Evolutionary conservation across 202 grass and related monocot genomes (phyloP).

Genomic region (Miscanthus sacchariflorus): DNA sequence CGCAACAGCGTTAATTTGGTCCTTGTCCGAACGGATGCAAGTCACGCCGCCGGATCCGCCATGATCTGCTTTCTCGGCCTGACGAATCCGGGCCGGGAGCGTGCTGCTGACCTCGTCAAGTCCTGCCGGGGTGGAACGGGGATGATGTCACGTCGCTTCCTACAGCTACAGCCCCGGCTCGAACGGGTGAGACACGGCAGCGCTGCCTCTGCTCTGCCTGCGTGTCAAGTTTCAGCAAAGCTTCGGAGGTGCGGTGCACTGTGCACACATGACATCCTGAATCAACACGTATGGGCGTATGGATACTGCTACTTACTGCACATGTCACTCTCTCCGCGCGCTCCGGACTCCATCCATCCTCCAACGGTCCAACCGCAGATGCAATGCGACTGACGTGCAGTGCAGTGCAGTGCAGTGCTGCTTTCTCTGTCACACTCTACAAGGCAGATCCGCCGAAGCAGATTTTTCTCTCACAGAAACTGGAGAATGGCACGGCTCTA

Average conservation of each 20-base stretch:
- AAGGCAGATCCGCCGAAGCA: background rate
- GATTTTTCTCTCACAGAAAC: background rate
- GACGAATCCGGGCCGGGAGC: background rate
- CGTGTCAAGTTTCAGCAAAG: background rate
- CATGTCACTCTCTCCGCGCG: background rate
- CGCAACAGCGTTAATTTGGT: conserved; percentile 15
- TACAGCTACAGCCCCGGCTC: too few relatives aligned
- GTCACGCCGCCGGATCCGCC: conserved; percentile 15
- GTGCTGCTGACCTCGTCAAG: background rate
- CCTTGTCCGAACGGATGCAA: conserved; percentile 1
- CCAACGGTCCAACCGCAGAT: background rate
- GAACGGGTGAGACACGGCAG: background rate
- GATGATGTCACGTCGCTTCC: background rate
- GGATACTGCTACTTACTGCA: background rate
- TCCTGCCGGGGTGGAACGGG: background rate
- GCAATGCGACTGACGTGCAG: background rate
- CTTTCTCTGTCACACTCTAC: background rate
- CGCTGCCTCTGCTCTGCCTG: background rate
- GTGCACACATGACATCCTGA: too few relatives aligned
- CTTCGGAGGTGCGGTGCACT: background rate
- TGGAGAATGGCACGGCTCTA: background rate
- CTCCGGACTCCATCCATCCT: too few relatives aligned
- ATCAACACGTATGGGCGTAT: background rate
- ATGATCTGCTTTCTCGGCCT: background rate
- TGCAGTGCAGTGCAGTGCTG: too few relatives aligned